Conservation (phyloP, 257 asterid genomes). For the Solanum chiquidenum region DNA sequence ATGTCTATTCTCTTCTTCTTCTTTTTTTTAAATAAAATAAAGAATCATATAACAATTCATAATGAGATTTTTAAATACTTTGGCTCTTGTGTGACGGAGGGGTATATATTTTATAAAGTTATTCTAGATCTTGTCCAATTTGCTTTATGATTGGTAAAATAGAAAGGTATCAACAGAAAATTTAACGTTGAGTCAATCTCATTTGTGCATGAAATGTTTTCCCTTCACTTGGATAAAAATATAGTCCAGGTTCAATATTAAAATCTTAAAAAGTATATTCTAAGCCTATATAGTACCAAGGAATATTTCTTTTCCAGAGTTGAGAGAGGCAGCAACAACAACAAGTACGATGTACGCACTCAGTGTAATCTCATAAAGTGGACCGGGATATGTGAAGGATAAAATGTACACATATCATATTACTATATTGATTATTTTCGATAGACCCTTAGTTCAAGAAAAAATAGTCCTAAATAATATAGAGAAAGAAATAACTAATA, state of each 20-base stretch:
- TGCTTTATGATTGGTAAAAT: background rate
- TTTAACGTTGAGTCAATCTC: background rate
- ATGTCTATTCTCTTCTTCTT: too few relatives aligned
- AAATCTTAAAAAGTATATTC: background rate
- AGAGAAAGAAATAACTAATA: too few relatives aligned
- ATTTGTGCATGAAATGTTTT: background rate
- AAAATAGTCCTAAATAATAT: too few relatives aligned
- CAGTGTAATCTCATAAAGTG: too few relatives aligned
- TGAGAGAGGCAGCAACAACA: background rate
- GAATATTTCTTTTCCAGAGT: background rate
- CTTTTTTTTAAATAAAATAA: background rate
- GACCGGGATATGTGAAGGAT: too few relatives aligned
- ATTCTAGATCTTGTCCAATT: background rate
- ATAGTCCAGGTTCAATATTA: background rate
- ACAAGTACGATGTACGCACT: too few relatives aligned
- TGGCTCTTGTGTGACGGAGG: background rate
- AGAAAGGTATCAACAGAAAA: background rate
- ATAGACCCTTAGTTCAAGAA: too few relatives aligned
- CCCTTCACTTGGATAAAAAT: background rate
- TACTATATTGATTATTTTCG: too few relatives aligned
- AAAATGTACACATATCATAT: too few relatives aligned
- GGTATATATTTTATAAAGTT: background rate
- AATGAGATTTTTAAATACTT: too few relatives aligned
- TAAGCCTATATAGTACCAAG: background rate
- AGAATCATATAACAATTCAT: background rate